Base-by-base conservation (phyloP, 2,329 filamentous ascomycete species). In the Cladorrhinum sp. region DNA sequence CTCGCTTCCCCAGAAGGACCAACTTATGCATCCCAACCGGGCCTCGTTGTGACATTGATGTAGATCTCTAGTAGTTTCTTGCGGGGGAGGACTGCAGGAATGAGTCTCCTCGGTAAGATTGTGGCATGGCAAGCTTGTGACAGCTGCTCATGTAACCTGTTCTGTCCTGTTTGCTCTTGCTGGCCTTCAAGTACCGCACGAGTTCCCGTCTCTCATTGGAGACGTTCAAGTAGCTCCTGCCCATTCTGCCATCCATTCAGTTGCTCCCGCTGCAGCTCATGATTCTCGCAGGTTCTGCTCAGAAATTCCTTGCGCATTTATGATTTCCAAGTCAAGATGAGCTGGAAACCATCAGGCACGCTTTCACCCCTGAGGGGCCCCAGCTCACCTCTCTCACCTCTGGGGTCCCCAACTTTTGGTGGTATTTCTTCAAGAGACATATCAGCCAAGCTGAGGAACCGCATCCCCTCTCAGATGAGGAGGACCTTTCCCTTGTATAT, bases 401-500 rank as follows among this genome's bases (percentile, higher is more conserved):
- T 76, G 53, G 73, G 73, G 52, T 73, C 75, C 25, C 75, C 74
- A 32, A 73, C 72, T 50, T 65, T 76, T 60, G 71, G 72, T 54
- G 71, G 73, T n/a, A 18, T 45, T 7, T 45, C 41, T 7, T 45
- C 41, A 18, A 22, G 41, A 5, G 38, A 20, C 63, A 74, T 74
- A 10, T 71, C 75, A 1, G 71, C 74, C 53, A 74, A 72, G 64
- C 67, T 75, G 56, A 68, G 71, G 45, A 74, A 74, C 64, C 71
- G 71, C 41, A 68, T 82, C 29, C 80, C 80, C 1, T 78, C 77
- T 22, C 79, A 81, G 61, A 72, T 83, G 61, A 75, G 78, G 57
- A 75, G 81, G 61, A 74, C 75, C 41, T 68, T 84, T 12, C 76
- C 79, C 1, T 69, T 81, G n/a, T 81, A 80, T 65, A 62, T 81